Conservation (phyloP, 257 asterid genomes). For the Jacaranda mimosifolia region DNA sequence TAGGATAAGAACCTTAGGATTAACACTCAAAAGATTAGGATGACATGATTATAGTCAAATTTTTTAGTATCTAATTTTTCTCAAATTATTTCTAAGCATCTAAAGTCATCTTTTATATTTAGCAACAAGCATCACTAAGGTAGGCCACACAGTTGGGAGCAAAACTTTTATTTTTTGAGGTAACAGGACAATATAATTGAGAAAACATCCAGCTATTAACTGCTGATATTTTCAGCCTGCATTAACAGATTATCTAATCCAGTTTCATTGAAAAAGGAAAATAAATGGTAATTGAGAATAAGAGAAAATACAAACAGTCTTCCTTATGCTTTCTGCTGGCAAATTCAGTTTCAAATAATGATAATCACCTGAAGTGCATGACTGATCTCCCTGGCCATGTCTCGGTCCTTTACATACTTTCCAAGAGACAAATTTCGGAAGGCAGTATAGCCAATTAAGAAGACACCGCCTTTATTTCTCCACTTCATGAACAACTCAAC, state of each 20-base stretch:
- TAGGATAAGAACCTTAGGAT: too few relatives aligned
- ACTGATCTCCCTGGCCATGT: conserved; percentile 80
- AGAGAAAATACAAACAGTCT: conserved; percentile 9
- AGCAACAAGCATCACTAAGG: background rate
- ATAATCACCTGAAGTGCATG: conserved; percentile 78
- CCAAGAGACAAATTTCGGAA: conserved; percentile 92
- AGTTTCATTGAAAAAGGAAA: background rate
- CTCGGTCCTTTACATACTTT: conserved; percentile 86
- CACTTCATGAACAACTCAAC: conserved; percentile 78
- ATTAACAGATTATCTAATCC: background rate
- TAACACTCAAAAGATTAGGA: too few relatives aligned
- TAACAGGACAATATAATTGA: conserved; percentile 24
- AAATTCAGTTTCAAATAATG: conserved; percentile 35
- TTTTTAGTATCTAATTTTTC: too few relatives aligned
- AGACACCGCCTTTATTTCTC: conserved; percentile 90
- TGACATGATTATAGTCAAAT: too few relatives aligned
- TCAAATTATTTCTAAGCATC: too few relatives aligned
- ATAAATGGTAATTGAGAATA: background rate
- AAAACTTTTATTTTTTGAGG: background rate
- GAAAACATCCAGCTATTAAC: background rate
- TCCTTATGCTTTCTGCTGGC: conserved; percentile 16
- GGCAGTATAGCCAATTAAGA: conserved; percentile 88
- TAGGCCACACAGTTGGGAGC: background rate
- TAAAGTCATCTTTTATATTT: too few relatives aligned
- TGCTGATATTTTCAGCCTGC: background rate